Base-by-base conservation (phyloP, 176 grass and related monocot genomes). In the Guadua angustifolia region DNA sequence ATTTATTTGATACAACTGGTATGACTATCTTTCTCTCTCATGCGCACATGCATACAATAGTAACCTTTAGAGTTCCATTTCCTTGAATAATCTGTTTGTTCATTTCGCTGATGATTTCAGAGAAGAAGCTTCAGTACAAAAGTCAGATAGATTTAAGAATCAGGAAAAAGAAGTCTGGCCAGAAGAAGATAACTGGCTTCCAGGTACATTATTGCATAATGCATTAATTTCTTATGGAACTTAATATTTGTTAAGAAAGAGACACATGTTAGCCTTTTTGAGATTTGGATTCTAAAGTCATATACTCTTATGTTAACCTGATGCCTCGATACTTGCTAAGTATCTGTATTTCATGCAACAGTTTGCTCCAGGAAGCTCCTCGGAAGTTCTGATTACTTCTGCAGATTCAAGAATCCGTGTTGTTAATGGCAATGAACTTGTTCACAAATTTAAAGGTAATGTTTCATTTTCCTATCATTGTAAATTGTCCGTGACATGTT, bases 401-500 rank as follows among this genome's bases (percentile, higher is more conserved):
- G 96, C 96, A 33, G 96, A 99, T 92, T 99, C 96, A 83, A 95
- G 96, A 92, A 99, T 99, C 57, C 93, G 96, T 69, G 93, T 99
- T 81, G 89, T 99, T 69, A 95, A 95, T 79, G 93, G 96, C 2
- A 87, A 87, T 35, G 93, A 99, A 71, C 74, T 95, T 39, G 91
- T 95, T 85, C 96, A 99, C 82, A 99, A 99, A 79, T 95, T 95
- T 51, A 99, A 99, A 99, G 96, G 96, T 95, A 94, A 45, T 6
- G 4, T n/a, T 19, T 55, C 21, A 15, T 80, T 77, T 42, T 46
- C 42, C 24, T 83, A 17, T 12, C 36, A 29, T 49, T 19, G 4
- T 66, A 29, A 49, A 77, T 67, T 5, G 19, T 43, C 0, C 4
- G 33, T 0, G 51, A 6, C 19, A 25, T 56, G 8, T 63, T 63